Evolutionary conservation across 805 yeast species (phyloP).

Genomic region (Saccharomyces cerevisiae): DNA sequence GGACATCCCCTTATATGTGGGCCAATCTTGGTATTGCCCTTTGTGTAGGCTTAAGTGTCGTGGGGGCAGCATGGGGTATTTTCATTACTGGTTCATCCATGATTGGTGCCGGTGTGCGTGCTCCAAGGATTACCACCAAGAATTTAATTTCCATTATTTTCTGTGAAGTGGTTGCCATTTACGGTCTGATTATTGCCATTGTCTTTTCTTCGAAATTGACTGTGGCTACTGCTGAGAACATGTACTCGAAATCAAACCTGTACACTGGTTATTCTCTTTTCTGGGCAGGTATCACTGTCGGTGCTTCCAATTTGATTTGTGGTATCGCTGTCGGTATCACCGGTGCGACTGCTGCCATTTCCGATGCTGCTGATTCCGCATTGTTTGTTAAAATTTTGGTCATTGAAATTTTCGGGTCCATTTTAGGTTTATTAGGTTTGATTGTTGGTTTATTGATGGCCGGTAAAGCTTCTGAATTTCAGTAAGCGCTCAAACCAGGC

Average conservation of each 20-base stretch:
- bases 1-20: constrained; percentile 95
- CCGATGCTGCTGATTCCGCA: constrained; percentile 95
- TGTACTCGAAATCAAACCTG: constrained; percentile 73
- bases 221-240: constrained; percentile 50
- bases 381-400: constrained; percentile 92
- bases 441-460: constrained; percentile 97
- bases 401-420: constrained; percentile 94
- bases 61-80: constrained; percentile 99
- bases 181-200: constrained; percentile 95
- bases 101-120: constrained; percentile 95
- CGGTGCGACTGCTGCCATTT: constrained; percentile 96
- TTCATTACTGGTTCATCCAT: constrained; percentile 91
- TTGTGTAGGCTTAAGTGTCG: constrained; percentile 89
- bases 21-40: constrained; percentile 81
- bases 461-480: constrained; percentile 84
- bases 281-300: constrained; percentile 98
- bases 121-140: constrained; percentile 95
- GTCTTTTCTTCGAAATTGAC: constrained; percentile 87
- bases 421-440: constrained; percentile 88
- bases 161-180: constrained; percentile 98
- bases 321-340: constrained; percentile 97
- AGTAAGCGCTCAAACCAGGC: constrained; percentile 30
- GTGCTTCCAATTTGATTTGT: constrained; percentile 85
- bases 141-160: constrained; percentile 93
- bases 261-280: constrained; percentile 92